phyloP scores from a whole-genome alignment of 805 yeast genomes.

The Kodamaea nitidulidarum region DNA sequence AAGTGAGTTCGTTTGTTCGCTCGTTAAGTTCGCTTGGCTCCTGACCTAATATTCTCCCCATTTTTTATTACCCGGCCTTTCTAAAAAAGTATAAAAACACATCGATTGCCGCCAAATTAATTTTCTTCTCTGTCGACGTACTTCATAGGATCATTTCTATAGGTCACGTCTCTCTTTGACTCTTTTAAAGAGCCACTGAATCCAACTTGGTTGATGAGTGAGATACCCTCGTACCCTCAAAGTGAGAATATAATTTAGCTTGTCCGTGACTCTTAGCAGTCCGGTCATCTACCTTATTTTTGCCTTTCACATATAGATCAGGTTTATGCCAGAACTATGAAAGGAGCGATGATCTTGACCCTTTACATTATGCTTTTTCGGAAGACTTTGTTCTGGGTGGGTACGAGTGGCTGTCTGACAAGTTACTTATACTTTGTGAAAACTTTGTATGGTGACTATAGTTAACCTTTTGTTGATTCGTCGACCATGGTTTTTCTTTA shows the following conservation, averaged over 20 bases:
- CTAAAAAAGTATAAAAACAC: not conserved
- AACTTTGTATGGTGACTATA: slow-evolving; percentile 22
- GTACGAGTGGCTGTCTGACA: slow-evolving; percentile 99
- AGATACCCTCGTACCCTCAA: too few species aligned
- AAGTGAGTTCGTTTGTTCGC: too few species aligned
- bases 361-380: slow-evolving; percentile 77
- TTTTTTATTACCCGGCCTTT: too few species aligned
- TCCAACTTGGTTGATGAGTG: too few species aligned
- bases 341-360: slow-evolving; percentile 99
- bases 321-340: slow-evolving; percentile 21
- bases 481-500: slow-evolving; percentile 30
- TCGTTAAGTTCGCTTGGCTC: too few species aligned
- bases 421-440: slow-evolving; percentile 45
- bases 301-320: slow-evolving; percentile 20
- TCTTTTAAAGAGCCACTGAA: too few species aligned
- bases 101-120: slow-evolving; percentile 14
- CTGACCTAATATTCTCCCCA: too few species aligned
- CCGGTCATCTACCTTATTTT: slow-evolving; percentile 44
- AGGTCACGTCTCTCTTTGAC: too few species aligned
- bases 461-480: slow-evolving; percentile 28
- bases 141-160: too few species aligned
- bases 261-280: too few species aligned
- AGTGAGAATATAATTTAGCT: too few species aligned
- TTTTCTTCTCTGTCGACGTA: slow-evolving; percentile 85
- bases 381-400: slow-evolving; percentile 87